Conservation (phyloP, 768 basidiomycete species). For the Lactarius hengduanensis region DNA sequence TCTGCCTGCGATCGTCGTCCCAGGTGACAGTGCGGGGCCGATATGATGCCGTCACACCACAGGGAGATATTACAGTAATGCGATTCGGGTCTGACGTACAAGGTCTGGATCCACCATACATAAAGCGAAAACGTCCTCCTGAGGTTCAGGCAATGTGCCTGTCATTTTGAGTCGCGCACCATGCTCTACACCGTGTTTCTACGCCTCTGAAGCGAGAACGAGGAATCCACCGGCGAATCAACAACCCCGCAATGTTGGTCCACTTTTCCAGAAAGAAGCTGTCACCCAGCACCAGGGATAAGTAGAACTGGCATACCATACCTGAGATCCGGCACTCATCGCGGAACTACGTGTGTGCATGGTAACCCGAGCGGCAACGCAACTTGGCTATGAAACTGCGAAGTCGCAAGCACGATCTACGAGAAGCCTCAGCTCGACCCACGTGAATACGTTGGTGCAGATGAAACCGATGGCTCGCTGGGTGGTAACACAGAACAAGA, state of each 20-base stretch:
- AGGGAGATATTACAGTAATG: not conserved
- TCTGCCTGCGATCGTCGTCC: not conserved
- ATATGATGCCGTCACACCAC: not conserved
- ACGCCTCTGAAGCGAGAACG: not conserved
- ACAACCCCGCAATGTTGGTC: not conserved
- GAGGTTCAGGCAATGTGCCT: not conserved
- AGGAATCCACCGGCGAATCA: not conserved
- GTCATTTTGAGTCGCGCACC: not conserved
- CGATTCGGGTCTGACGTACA: not conserved
- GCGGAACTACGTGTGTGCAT: slow-evolving; percentile 3
- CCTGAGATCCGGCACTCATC: not conserved
- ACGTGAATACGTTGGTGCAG: not conserved
- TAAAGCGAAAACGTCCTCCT: not conserved
- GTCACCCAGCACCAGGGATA: not conserved
- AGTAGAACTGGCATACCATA: not conserved
- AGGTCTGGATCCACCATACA: not conserved
- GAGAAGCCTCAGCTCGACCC: not conserved
- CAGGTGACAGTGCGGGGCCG: not conserved
- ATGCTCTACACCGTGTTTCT: not conserved
- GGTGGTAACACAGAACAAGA: not conserved
- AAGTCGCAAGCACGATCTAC: not conserved
- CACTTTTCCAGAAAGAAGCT: not conserved
- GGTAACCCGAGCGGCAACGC: not conserved
- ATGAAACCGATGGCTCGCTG: not conserved
- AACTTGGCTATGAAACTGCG: not conserved